phyloP scores from a whole-genome alignment of 208 protist species.

The Trypanosoma platydactyli region DNA sequence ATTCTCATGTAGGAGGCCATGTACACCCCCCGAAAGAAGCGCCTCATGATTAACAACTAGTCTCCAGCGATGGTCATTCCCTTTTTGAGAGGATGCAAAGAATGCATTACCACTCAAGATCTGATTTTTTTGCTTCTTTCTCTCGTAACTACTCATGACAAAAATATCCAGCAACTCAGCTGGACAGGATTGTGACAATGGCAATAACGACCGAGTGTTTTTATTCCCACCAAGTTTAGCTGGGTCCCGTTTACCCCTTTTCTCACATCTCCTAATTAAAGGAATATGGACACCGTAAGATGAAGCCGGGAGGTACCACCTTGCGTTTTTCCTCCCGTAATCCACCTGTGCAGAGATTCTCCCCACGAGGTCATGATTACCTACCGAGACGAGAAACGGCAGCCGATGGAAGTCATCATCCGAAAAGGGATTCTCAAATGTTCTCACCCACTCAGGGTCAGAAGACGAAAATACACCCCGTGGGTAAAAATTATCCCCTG shows the following conservation, averaged over 20 bases:
- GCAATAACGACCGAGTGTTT: neutral
- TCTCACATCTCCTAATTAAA: neutral
- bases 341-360: conserved; percentile 4
- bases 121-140: neutral
- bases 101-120: conserved; percentile 4
- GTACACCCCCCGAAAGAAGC: conserved; percentile 15
- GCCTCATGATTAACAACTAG: conserved; percentile 25
- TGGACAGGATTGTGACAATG: neutral
- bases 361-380: conserved; percentile 24
- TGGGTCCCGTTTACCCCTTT: neutral
- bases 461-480: conserved; percentile 1
- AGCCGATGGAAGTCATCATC: conserved; percentile 2
- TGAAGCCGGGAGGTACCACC: conserved; percentile 22
- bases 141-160: conserved; percentile 26
- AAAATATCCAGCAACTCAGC: conserved; percentile 23
- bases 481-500: conserved; percentile 34
- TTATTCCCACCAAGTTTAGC: no score
- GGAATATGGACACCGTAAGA: conserved; percentile 21
- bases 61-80: conserved; percentile 15
- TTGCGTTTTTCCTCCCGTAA: conserved; percentile 11
- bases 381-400: conserved; percentile 25
- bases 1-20: conserved; percentile 7
- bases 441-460: neutral
- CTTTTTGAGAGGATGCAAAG: neutral
- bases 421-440: conserved; percentile 27